A percentile compares a stretch with the other conserved stretches of the same genome.
These are phyloP conservation scores for Andrographis paniculata DNA, from an alignment of 305 asterid species.

Conservation along the genomic window DNA sequence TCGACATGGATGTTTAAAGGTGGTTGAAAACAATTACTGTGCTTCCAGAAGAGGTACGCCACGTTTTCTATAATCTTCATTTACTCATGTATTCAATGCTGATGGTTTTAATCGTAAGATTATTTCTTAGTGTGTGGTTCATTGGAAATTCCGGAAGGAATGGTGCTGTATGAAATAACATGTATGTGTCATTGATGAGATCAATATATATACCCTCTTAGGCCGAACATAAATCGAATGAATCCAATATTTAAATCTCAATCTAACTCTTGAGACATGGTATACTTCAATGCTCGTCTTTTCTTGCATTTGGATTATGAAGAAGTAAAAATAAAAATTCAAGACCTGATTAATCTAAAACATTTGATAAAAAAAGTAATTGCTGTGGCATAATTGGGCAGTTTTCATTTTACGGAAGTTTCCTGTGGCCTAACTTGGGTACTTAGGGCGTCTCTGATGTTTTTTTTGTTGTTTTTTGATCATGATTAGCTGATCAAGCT, in stretches of 20 bases:
- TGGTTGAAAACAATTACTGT: slow-evolving; percentile 83
- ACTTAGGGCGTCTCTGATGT: no score
- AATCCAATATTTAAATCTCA: neutral
- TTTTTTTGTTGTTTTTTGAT: slow-evolving; percentile 1
- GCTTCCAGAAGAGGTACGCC: slow-evolving; percentile 79
- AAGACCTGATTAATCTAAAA: no score
- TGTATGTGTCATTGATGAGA: slow-evolving; percentile 1
- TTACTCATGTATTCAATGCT: slow-evolving; percentile 10
- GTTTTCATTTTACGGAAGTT: no score
- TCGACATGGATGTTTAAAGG: slow-evolving; percentile 86
- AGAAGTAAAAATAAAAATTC: neutral
- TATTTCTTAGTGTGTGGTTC: no score
- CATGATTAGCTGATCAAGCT: slow-evolving; percentile 3
- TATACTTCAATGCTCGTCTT: neutral
- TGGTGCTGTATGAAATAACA: slow-evolving; percentile 10
- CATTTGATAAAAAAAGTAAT: neutral
- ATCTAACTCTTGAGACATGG: neutral
- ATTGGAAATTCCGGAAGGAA: no score
- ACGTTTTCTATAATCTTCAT: slow-evolving; percentile 1
- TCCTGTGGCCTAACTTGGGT: no score
- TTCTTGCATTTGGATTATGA: slow-evolving; percentile 9
- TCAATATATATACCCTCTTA: neutral
- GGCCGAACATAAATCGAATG: slow-evolving; percentile 4
- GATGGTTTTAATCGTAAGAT: slow-evolving; percentile 4
- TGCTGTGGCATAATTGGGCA: neutral